phyloP scores from a whole-genome alignment of 257 asterid species.

The Rehmannia glutinosa region DNA sequence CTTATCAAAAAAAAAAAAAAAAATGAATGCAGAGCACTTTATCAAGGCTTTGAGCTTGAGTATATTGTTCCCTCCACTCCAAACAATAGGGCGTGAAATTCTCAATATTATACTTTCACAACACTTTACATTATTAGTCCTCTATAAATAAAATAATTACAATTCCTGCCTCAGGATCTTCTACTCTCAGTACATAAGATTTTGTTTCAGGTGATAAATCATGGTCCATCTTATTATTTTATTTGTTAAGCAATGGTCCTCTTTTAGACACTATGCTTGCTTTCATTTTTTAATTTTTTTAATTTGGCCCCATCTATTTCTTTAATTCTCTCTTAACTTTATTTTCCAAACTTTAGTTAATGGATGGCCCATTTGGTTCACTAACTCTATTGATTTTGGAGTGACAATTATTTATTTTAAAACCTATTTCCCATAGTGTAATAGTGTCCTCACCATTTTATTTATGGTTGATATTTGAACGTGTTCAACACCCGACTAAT shows the following conservation, averaged over 20 bases:
- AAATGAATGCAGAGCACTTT: slow-evolving; percentile 30
- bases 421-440: slow-evolving; percentile 18
- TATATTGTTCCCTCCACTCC: slow-evolving; percentile 80
- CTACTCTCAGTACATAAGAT: slow-evolving; percentile 57
- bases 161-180: slow-evolving; percentile 47
- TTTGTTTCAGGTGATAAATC: slow-evolving; percentile 52
- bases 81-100: slow-evolving; percentile 53
- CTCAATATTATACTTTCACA: slow-evolving; percentile 33
- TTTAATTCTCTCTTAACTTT: neutral
- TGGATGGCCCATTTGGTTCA: slow-evolving; percentile 54
- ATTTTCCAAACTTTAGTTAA: slow-evolving; percentile 34
- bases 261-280: neutral
- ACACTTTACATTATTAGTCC: slow-evolving; percentile 20
- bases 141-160: slow-evolving; percentile 25
- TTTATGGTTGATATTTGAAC: no score
- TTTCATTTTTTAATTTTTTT: neutral
- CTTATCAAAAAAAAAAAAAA: no score
- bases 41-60: slow-evolving; percentile 36
- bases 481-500: no score
- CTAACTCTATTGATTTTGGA: slow-evolving; percentile 29
- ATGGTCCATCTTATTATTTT: slow-evolving; percentile 39
- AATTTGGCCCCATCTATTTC: neutral
- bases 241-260: slow-evolving; percentile 18
- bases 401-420: neutral
- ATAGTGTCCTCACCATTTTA: no score